A percentile compares a stretch with the other conserved stretches of the same genome.
These are phyloP conservation scores for Fusarium odoratissimum DNA, from an alignment of 2,329 filamentous ascomycete genomes.

Conservation along the genomic window DNA sequence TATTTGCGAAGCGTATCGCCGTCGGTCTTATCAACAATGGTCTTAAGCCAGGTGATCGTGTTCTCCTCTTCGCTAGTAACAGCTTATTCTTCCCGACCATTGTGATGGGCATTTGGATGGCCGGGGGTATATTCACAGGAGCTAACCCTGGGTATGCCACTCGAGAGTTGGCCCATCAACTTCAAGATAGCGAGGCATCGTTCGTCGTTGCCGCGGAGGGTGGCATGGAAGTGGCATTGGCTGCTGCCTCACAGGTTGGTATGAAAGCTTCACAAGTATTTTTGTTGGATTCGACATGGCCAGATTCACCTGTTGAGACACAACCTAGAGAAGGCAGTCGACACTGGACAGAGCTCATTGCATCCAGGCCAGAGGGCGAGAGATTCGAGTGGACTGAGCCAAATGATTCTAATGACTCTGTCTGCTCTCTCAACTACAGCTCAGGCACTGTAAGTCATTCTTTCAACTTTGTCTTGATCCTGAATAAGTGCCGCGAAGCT, in stretches of 20 bases:
- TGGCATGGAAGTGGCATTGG: conserved; percentile 71
- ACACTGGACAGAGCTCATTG: conserved; percentile 75
- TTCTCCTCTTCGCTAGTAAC: conserved; percentile 80
- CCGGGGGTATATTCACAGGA: conserved; percentile 81
- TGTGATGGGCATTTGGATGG: conserved; percentile 80
- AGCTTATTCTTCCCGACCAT: conserved; percentile 77
- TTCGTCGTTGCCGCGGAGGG: conserved; percentile 74
- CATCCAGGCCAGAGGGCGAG: conserved; percentile 61
- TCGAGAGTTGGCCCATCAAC: conserved; percentile 79
- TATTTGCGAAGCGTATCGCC: conserved; percentile 79
- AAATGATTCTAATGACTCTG: conserved; percentile 61
- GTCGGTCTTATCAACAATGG: conserved; percentile 73
- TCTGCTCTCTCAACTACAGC: conserved; percentile 82
- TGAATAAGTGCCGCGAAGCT: not conserved
- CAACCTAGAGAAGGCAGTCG: conserved; percentile 24
- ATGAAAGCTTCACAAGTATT: conserved; percentile 69
- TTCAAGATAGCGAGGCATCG: conserved; percentile 75
- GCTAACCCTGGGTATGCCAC: conserved; percentile 76
- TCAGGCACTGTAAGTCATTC: conserved; percentile 66
- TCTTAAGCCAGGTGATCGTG: conserved; percentile 73
- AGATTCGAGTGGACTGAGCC: conserved; percentile 73
- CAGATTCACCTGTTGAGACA: conserved; percentile 51
- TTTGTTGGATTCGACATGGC: conserved; percentile 69
- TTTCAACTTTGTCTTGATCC: too few species aligned
- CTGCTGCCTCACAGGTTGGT: conserved; percentile 70